Percentiles rank a stretch among this genome's conserved stretches.
Conservation (phyloP, 1,139 yeast genomes). For the Lodderomyces orthopsilosis region DNA sequence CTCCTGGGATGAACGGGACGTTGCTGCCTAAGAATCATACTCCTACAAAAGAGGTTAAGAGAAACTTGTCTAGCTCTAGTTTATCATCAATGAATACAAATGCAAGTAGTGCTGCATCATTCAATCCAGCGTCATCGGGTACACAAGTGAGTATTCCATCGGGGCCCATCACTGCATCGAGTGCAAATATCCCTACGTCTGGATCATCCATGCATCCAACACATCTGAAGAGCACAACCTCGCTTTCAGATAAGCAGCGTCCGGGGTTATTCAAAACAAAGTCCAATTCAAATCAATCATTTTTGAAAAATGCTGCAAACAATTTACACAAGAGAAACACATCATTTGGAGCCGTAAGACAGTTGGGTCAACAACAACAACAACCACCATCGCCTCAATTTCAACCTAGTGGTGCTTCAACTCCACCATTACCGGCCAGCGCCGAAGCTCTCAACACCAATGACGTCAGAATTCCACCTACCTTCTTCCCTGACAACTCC, state of each 20-base stretch:
- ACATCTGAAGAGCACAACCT: background rate
- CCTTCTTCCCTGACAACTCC: conserved; percentile 44
- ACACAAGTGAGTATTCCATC: background rate
- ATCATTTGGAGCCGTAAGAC: conserved; percentile 13
- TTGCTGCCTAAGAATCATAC: conserved; percentile 19
- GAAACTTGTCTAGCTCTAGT: conserved; percentile 19
- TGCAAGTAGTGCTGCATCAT: conserved; percentile 1
- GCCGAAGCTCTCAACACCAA: conserved; percentile 10
- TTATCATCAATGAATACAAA: conserved; percentile 7
- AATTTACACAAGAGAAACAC: conserved; percentile 19
- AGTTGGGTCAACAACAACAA: conserved; percentile 1
- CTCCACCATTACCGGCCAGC: conserved; percentile 7
- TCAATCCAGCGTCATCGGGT: background rate
- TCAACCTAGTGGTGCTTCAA: conserved; percentile 6
- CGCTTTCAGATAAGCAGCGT: conserved; percentile 17
- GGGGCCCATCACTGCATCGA: background rate
- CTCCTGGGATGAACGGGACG: conserved; percentile 9
- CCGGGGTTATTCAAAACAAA: conserved; percentile 36
- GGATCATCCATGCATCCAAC: background rate
- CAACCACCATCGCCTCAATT: conserved; percentile 1
- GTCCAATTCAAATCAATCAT: conserved; percentile 21
- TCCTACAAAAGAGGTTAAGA: conserved; percentile 25
- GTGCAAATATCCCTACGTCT: background rate
- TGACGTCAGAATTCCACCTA: conserved; percentile 42
- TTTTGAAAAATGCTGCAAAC: conserved; percentile 12